Percentiles rank a stretch among this genome's conserved stretches.
Evolutionary conservation across 2,329 filamentous ascomycete genomes (phyloP).

Genomic region (Passalora sequoiae): DNA sequence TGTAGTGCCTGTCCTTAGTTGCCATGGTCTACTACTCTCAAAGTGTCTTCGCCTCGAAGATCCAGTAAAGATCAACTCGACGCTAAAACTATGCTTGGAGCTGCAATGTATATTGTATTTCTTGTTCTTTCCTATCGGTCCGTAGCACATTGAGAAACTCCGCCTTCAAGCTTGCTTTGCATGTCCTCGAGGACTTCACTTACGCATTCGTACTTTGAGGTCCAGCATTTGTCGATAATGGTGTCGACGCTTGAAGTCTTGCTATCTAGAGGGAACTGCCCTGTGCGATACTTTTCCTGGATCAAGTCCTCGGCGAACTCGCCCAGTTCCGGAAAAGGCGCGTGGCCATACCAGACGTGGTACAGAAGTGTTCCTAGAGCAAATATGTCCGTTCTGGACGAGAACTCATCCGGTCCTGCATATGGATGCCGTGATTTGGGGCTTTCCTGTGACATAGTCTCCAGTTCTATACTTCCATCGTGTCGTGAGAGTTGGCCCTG

Average conservation of each 20-base stretch:
- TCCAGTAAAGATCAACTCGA: no score
- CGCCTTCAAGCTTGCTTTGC: no score
- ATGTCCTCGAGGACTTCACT: neutral
- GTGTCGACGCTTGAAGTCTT: neutral
- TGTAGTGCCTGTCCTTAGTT: no score
- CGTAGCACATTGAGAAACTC: no score
- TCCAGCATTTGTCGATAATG: neutral
- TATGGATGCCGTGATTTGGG: slow-evolving; percentile 8
- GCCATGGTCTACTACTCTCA: no score
- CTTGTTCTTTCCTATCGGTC: no score
- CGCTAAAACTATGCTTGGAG: no score
- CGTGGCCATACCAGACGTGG: slow-evolving; percentile 6
- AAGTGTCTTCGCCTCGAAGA: no score
- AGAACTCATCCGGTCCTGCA: slow-evolving; percentile 10
- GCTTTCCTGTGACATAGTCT: slow-evolving; percentile 11
- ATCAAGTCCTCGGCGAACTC: neutral
- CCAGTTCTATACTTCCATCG: slow-evolving; percentile 6
- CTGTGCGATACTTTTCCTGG: neutral
- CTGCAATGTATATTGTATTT: no score
- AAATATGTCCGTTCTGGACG: slow-evolving; percentile 7
- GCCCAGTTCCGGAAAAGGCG: slow-evolving; percentile 8
- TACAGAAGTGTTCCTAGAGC: slow-evolving; percentile 10
- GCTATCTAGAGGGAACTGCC: neutral
- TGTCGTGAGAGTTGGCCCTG: neutral
- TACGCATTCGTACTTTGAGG: neutral